Conservation (phyloP, 768 basidiomycete genomes). For the Lepiota subincarnata region DNA sequence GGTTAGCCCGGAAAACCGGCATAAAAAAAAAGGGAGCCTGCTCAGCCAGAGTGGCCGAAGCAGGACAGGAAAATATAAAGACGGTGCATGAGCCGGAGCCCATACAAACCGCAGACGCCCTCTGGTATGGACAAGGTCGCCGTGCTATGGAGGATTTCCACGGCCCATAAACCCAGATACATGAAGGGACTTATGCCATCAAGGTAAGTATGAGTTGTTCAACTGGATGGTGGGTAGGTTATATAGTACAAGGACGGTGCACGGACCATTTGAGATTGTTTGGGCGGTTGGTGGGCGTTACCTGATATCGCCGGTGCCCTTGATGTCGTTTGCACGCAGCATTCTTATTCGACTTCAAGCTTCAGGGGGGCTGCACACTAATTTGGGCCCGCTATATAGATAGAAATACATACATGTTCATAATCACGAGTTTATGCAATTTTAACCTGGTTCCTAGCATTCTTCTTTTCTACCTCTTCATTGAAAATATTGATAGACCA, state of each 20-base stretch:
- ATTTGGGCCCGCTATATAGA: background rate
- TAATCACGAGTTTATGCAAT: constrained; percentile 14
- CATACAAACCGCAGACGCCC: constrained; percentile 51
- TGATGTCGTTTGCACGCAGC: background rate
- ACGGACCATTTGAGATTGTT: constrained; percentile 24
- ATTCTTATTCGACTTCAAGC: background rate
- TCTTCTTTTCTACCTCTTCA: constrained; percentile 53
- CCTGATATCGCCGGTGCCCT: background rate
- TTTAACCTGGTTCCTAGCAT: constrained; percentile 31
- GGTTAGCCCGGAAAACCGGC: constrained; percentile 28
- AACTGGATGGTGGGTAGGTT: constrained; percentile 8
- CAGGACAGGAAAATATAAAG: constrained; percentile 72
- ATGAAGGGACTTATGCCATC: constrained; percentile 47
- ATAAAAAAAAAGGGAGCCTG: constrained; percentile 38
- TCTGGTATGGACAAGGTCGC: constrained; percentile 52
- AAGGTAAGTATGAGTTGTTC: constrained; percentile 48
- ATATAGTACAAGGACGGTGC: constrained; percentile 19
- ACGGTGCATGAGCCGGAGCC: constrained; percentile 70
- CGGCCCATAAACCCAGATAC: constrained; percentile 43
- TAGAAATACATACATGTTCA: background rate
- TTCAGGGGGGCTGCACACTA: background rate
- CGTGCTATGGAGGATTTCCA: constrained; percentile 52
- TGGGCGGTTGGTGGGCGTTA: background rate
- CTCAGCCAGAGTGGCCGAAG: constrained; percentile 57
- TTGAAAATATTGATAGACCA: constrained; percentile 77